Evolutionary conservation across 192 early-diverging fungal species (phyloP).

Genomic region (Backusella parvicylindrica): DNA sequence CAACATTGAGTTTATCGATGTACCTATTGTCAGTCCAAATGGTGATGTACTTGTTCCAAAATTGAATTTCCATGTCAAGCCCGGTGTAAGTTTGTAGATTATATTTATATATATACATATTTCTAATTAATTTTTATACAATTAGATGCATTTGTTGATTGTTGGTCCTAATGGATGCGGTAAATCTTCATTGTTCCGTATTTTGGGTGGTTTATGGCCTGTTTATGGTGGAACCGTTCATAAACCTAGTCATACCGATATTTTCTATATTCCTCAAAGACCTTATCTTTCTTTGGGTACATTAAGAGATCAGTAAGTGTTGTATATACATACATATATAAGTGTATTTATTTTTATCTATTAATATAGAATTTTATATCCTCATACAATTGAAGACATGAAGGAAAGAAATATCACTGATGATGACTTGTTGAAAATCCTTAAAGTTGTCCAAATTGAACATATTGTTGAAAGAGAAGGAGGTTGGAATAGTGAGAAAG

Average conservation of each 20-base stretch:
- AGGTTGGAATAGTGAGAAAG: slow-evolving; percentile 83
- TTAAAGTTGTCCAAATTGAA: slow-evolving; percentile 80
- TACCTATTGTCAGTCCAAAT: slow-evolving; percentile 93
- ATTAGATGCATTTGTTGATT: slow-evolving; percentile 75
- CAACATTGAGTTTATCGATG: slow-evolving; percentile 84
- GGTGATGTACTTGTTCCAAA: slow-evolving; percentile 89
- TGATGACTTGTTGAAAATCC: slow-evolving; percentile 70
- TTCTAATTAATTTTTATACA: background rate
- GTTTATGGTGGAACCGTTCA: slow-evolving; percentile 82
- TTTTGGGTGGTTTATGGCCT: slow-evolving; percentile 95
- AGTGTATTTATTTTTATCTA: background rate
- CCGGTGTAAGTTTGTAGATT: slow-evolving; percentile 52
- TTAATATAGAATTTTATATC: slow-evolving; percentile 77
- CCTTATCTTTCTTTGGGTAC: slow-evolving; percentile 96
- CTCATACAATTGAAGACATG: slow-evolving; percentile 85
- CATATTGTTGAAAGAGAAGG: slow-evolving; percentile 87
- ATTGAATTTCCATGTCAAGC: slow-evolving; percentile 83
- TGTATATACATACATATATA: background rate
- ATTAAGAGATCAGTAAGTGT: slow-evolving; percentile 81
- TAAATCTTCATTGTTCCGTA: slow-evolving; percentile 93
- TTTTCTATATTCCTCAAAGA: slow-evolving; percentile 98
- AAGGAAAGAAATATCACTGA: slow-evolving; percentile 65
- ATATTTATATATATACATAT: background rate
- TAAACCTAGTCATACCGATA: slow-evolving; percentile 75
- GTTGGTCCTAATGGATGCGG: slow-evolving; percentile 95